Base-by-base conservation (phyloP, 2,329 filamentous ascomycete species). In the Ophiocordyceps camponoti-saundersi region DNA sequence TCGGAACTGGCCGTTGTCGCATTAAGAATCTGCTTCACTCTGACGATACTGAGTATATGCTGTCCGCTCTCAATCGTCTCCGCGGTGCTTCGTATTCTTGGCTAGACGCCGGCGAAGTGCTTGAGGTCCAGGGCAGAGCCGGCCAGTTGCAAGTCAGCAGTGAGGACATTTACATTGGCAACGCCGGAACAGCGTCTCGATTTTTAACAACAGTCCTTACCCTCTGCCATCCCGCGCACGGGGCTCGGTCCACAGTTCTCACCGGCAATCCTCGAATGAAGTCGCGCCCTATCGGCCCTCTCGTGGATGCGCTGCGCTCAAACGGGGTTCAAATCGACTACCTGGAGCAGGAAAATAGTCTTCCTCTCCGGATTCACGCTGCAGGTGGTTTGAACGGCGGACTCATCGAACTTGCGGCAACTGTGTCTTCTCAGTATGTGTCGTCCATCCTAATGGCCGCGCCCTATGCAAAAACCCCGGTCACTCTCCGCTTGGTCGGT, bases 181-280 rank as follows among this genome's bases (percentile, higher is more conserved):
- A 98, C 59, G 92, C 92, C 23, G 92, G 92, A 48, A 98, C 92
- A 2, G 92, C 92, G 1, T 95, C 92, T 44, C 80, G 92, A 52
- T 98, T 98, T 67, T 67, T 98, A 52, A 95, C 92, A 1, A 93
- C 87, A 0, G 88, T 96, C 22, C 82, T 87, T 13, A 83, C 89
- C 10, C 76, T 98, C 29, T 92, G 89, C 55, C 73, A 78, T 34
- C 75, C 86, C 1, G 72, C 74, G 1, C 68, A 69, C 15, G 73
- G 77, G 15, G 71, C 73, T 18, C 50, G 47, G 6, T 81, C 80
- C 3, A 95, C 85, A 5, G 67, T 95, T 30, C 70, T 98, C 36
- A 98, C 92, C 1, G 92, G 92, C 42, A 98, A 98, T 63, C 80
- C 85, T 11, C 79, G 92, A 46, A 98, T 98, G 92, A 94, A 96